Percentiles rank a stretch among this genome's conserved stretches.
These are phyloP conservation scores for Prunus mongolica DNA, from an alignment of 306 rosid species.

Conservation along the genomic window DNA sequence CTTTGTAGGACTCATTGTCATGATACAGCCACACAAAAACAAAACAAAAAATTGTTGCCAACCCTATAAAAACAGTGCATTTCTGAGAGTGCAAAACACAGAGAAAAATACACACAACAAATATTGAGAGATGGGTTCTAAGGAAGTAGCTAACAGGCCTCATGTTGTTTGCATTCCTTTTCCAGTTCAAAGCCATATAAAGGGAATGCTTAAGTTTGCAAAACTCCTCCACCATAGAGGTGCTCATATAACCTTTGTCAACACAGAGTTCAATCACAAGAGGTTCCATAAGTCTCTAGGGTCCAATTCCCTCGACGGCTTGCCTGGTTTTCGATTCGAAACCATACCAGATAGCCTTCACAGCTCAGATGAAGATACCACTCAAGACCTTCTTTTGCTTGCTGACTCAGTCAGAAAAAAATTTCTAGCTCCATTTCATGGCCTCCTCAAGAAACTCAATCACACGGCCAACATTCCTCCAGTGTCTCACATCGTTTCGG, in stretches of 20 bases:
- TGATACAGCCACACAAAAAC: no score
- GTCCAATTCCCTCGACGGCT: not conserved
- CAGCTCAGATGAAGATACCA: not conserved
- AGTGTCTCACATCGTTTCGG: not conserved
- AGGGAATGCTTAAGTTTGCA: not conserved
- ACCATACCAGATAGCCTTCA: not conserved
- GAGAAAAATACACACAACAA: not conserved
- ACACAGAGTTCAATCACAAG: not conserved
- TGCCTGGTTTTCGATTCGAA: not conserved
- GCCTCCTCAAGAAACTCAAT: not conserved
- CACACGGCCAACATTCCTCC: not conserved
- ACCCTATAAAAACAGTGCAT: not conserved
- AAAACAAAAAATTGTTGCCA: not conserved
- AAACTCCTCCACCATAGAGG: not conserved
- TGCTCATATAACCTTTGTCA: not conserved
- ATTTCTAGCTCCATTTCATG: not conserved
- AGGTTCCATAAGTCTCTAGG: not conserved
- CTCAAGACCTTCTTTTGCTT: not conserved
- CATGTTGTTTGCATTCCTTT: not conserved
- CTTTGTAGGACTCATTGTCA: no score
- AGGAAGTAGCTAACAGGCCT: not conserved
- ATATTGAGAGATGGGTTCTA: not conserved
- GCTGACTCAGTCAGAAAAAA: not conserved
- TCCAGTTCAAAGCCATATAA: not conserved
- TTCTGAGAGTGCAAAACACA: not conserved